These are phyloP conservation scores for Fusarium nygamai DNA, from an alignment of 2,329 filamentous ascomycete species.

Conservation along the genomic window DNA sequence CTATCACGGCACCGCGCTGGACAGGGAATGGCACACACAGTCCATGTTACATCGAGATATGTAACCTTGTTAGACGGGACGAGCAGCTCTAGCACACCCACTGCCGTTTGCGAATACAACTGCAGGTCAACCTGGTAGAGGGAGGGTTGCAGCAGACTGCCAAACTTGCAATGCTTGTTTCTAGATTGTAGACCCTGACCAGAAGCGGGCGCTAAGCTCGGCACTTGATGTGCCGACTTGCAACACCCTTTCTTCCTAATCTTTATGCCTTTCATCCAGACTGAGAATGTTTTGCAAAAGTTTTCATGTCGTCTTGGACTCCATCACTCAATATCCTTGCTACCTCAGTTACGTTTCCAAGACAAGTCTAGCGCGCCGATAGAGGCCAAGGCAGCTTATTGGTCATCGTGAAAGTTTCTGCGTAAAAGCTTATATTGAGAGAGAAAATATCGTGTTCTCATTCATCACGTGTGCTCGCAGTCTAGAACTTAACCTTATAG, in stretches of 20 bases:
- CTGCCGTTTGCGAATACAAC: neutral
- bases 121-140: accelerated
- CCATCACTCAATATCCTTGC: no score
- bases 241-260: accelerated
- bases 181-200: neutral
- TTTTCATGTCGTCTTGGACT: neutral
- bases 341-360: neutral
- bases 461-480: no score
- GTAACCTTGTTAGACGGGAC: neutral
- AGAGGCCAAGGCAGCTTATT: no score
- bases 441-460: no score
- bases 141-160: neutral
- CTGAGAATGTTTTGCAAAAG: neutral
- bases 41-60: neutral
- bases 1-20: accelerated
- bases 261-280: no score
- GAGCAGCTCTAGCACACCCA: neutral
- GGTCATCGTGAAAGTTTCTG: no score
- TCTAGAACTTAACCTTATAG: no score
- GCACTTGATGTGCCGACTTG: neutral
- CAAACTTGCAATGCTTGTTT: neutral
- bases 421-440: no score
- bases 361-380: neutral
- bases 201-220: neutral
- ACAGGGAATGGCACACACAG: neutral